Evolutionary conservation across 768 basidiomycete genomes (phyloP).

Genomic region (Amanita muscaria): DNA sequence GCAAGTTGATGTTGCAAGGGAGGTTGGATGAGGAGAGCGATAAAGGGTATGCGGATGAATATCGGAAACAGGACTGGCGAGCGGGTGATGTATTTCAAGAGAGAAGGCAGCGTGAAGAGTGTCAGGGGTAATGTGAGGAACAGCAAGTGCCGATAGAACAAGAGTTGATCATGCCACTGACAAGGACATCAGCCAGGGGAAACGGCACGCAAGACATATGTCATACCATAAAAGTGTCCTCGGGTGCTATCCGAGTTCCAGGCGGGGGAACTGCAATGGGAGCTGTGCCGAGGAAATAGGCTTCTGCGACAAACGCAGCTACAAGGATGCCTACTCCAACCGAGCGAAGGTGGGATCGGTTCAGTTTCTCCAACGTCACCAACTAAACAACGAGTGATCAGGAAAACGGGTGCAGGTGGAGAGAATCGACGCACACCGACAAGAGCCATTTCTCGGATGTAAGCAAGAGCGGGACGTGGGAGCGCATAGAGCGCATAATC

Average conservation of each 20-base stretch:
- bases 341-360: constrained; percentile 28
- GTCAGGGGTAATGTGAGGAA: constrained; percentile 51
- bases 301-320: constrained; percentile 41
- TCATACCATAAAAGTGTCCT: constrained; percentile 6
- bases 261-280: constrained; percentile 34
- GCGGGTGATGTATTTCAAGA: not conserved
- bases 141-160: constrained; percentile 42
- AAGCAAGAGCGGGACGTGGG: constrained; percentile 46
- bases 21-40: constrained; percentile 22
- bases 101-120: constrained; percentile 33
- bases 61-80: constrained; percentile 24
- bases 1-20: constrained; percentile 12
- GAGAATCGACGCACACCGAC: constrained; percentile 18
- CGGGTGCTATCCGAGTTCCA: not conserved
- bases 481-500: constrained; percentile 56
- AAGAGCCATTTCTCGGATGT: constrained; percentile 42
- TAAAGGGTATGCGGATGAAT: constrained; percentile 20
- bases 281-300: constrained; percentile 41
- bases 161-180: constrained; percentile 62
- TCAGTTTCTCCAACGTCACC: constrained; percentile 19
- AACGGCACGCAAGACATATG: too few species aligned
- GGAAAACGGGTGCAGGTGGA: not conserved
- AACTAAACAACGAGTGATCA: constrained; percentile 7
- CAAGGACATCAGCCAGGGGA: not conserved
- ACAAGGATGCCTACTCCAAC: constrained; percentile 40